Percentiles rank a stretch among this genome's conserved stretches.
Conservation (phyloP, 2,329 filamentous ascomycete species). For the Aureobasidium pullulans region DNA sequence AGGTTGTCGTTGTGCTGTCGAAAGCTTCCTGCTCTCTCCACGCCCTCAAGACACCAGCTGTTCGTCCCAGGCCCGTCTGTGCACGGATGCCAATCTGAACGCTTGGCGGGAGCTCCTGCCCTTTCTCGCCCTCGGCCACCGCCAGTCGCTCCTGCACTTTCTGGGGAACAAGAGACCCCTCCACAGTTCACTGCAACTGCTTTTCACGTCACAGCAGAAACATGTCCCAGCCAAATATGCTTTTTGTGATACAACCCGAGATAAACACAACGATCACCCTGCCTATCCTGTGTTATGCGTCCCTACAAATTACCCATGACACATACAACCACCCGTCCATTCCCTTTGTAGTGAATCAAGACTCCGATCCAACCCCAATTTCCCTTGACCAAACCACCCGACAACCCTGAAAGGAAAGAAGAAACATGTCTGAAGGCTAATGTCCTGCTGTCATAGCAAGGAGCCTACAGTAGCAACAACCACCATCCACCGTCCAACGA, state of each 20-base stretch:
- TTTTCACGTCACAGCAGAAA: neutral
- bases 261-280: neutral
- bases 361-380: neutral
- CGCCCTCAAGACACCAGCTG: constrained; percentile 10
- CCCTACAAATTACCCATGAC: constrained; percentile 9
- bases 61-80: neutral
- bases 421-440: neutral
- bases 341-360: neutral
- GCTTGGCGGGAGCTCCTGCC: neutral
- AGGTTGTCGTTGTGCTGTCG: constrained; percentile 1
- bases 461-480: neutral
- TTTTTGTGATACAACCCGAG: constrained; percentile 6
- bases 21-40: constrained; percentile 4
- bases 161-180: neutral
- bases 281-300: neutral
- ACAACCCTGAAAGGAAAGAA: neutral
- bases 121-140: neutral
- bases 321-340: neutral
- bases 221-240: neutral
- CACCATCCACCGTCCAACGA: neutral
- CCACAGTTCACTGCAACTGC: neutral
- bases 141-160: neutral
- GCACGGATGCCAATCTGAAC: neutral
- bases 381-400: neutral
- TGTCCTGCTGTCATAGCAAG: neutral